phyloP scores from a whole-genome alignment of 257 asterid species.

The Knoxia roxburghii region DNA sequence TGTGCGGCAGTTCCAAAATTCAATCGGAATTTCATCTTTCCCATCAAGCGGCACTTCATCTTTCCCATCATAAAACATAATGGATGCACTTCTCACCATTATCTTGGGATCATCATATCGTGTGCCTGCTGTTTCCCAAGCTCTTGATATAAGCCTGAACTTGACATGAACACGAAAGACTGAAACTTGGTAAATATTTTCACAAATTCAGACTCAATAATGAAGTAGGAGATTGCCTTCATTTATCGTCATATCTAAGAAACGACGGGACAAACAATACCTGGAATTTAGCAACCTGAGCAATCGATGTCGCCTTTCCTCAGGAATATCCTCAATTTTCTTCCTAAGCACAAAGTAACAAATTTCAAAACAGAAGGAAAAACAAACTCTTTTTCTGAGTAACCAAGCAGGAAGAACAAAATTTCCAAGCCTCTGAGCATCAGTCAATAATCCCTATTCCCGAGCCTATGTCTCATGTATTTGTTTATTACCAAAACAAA shows the following conservation, averaged over 20 bases:
- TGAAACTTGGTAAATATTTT: not conserved
- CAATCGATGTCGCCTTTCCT: constrained; percentile 63
- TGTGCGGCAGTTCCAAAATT: constrained; percentile 66
- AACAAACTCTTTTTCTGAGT: not conserved
- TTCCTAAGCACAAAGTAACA: constrained; percentile 71
- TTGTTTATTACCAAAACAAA: not conserved
- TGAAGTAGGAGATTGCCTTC: not conserved
- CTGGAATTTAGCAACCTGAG: constrained; percentile 55
- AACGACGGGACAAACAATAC: constrained; percentile 20
- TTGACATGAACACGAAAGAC: not conserved
- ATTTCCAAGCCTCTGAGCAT: not conserved
- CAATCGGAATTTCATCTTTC: constrained; percentile 34
- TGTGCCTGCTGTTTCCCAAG: constrained; percentile 78
- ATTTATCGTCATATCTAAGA: not conserved
- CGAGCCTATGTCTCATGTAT: not conserved
- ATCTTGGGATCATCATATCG: constrained; percentile 64
- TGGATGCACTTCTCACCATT: constrained; percentile 53
- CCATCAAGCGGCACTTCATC: constrained; percentile 36
- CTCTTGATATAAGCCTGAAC: constrained; percentile 62
- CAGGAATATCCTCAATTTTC: constrained; percentile 80
- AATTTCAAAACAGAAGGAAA: constrained; percentile 15
- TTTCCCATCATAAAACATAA: constrained; percentile 41
- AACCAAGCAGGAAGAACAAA: not conserved
- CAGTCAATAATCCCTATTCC: not conserved
- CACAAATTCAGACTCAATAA: not conserved